Conservation (phyloP, 2,329 filamentous ascomycete species). For the Sporothrix pallida region DNA sequence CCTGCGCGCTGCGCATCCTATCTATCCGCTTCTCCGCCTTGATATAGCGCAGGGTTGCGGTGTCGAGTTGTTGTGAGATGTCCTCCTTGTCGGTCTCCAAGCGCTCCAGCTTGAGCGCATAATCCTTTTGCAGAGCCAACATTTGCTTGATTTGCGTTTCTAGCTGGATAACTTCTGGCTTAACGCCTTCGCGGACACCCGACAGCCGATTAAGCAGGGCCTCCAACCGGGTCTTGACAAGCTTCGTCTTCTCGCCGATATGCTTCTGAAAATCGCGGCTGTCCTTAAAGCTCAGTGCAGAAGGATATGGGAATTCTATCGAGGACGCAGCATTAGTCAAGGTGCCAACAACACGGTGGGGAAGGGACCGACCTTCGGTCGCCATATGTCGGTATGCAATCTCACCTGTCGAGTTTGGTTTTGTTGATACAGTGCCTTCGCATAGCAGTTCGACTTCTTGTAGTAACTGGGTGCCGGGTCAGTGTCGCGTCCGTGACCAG, state of each 20-base stretch:
- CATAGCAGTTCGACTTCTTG: conserved; percentile 69
- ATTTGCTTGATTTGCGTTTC: conserved; percentile 77
- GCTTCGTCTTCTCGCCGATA: conserved; percentile 73
- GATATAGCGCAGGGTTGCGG: conserved; percentile 87
- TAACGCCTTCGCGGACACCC: conserved; percentile 57
- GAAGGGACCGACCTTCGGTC: no score
- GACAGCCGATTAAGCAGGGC: conserved; percentile 67
- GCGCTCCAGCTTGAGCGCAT: conserved; percentile 76
- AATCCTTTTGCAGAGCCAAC: conserved; percentile 81
- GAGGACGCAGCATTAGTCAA: not conserved
- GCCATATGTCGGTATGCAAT: not conserved
- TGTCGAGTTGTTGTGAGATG: conserved; percentile 84
- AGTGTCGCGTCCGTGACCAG: not conserved
- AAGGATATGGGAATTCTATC: conserved; percentile 61
- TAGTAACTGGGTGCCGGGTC: conserved; percentile 54
- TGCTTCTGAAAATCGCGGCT: conserved; percentile 79
- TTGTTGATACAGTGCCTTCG: conserved; percentile 54
- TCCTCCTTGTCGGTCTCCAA: conserved; percentile 80
- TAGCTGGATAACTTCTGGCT: conserved; percentile 73
- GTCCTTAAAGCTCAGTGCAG: conserved; percentile 66
- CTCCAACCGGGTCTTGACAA: conserved; percentile 76
- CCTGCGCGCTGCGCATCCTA: conserved; percentile 83
- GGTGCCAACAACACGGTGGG: not conserved
- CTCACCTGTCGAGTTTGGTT: conserved; percentile 52
- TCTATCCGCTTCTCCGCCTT: conserved; percentile 95